Evolutionary conservation across 208 protist genomes (phyloP), one percentile per base, ranked within the genome.

Genomic region (Leishmania braziliensis): DNA sequence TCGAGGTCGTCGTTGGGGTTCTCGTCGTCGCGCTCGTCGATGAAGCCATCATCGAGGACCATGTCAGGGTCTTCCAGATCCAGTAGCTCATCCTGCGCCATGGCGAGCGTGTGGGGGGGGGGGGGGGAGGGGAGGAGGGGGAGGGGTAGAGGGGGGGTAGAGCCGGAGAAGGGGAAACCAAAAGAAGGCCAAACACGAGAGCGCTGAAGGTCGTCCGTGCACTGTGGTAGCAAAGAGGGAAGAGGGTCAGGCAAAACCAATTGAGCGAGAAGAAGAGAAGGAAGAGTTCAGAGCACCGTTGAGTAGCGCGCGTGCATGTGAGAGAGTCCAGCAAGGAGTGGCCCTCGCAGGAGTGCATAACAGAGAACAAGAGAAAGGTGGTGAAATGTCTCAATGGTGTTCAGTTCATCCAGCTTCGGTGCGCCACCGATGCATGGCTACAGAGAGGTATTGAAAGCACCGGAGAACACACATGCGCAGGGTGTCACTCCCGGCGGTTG

Each of bases 11-110:
- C 91, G 68, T 78, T 89, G 20, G 60, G 43, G 68, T 79, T 71
- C 33, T 88, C 76, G 56, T 77, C 74, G 43, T 78, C 79, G 53
- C 85, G 81, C 68, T 89, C 91, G 14, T 77, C 58, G 16, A 88
- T 23, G 75, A 90, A 90, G 36, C 83, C 86, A 63, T 95, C 91
- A 79, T 96, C 89, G 58, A 96, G 81, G 23, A 96, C 75, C 50
- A 96, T 79, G 58, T 96, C 93, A 20, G 81, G 81, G 77, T 96
- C 93, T 60, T 96, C 93, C 89, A 95, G 90, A 39, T 81, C 79
- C 51, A 75, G 48, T 72, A 83, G 77, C 43, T 89, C 60, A 43
- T 80, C 73, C 54, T 75, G 63, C 39, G 78, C 77, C 75, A 77
- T 83, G 39, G 56, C 16, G n/a, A 5, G 8, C 18, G 3, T 0